Conservation (phyloP, 2,329 filamentous ascomycete genomes). For the Fusarium keratoplasticum region DNA sequence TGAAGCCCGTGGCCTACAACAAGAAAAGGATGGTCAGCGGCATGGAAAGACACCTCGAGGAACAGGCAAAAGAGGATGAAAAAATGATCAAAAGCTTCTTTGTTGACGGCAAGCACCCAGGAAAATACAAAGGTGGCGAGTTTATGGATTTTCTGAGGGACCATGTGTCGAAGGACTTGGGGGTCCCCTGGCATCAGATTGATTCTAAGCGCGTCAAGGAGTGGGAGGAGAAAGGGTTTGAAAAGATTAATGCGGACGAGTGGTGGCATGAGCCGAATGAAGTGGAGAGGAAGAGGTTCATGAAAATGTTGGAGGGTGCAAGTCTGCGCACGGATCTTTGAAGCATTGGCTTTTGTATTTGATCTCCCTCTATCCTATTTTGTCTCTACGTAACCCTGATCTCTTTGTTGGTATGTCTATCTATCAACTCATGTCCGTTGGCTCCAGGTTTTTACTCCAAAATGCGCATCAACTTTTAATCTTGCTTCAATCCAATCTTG, state of each 20-base stretch:
- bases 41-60: conserved; percentile 7
- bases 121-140: background rate
- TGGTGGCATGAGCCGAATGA: conserved; percentile 29
- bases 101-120: background rate
- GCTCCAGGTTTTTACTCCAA: background rate
- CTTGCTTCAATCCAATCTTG: conserved; percentile 60
- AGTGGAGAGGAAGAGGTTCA: conserved; percentile 19
- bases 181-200: conserved; percentile 31
- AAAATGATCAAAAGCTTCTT: conserved; percentile 15
- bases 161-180: conserved; percentile 32
- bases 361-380: background rate
- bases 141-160: conserved; percentile 18
- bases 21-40: conserved; percentile 15
- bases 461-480: conserved; percentile 34
- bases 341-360: background rate
- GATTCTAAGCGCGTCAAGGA: background rate
- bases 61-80: background rate
- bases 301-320: conserved; percentile 7
- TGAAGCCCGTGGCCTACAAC: conserved; percentile 26
- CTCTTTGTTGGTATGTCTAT: background rate
- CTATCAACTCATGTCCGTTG: background rate
- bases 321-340: conserved; percentile 22
- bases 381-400: too few relatives aligned
- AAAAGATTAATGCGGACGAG: conserved; percentile 6
- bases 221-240: conserved; percentile 23